Conservation (phyloP, 257 asterid species). For the Solanum verrucosum region DNA sequence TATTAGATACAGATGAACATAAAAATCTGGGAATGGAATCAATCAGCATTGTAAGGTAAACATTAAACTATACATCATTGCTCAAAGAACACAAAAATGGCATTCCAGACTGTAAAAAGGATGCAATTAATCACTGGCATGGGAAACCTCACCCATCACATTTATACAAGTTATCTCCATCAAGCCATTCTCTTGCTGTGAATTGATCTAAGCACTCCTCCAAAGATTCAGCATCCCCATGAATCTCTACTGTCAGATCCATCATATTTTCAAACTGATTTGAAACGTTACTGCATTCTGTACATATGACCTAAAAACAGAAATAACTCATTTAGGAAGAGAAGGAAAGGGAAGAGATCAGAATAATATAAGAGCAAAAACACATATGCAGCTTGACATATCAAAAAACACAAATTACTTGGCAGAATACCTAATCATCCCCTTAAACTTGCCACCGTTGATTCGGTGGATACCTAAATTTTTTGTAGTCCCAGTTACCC, state of each 20-base stretch:
- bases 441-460: not conserved
- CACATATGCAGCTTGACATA: not conserved
- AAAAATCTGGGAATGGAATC: not conserved
- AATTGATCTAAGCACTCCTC: conserved; percentile 97
- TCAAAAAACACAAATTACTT: not conserved
- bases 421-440: not conserved
- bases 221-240: conserved; percentile 90
- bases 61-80: not conserved
- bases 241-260: conserved; percentile 99
- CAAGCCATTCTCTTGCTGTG: conserved; percentile 86
- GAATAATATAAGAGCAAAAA: not conserved
- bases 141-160: conserved; percentile 68
- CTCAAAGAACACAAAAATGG: not conserved
- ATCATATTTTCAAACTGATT: conserved; percentile 91
- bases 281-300: conserved; percentile 79
- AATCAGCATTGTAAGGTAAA: not conserved
- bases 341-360: not conserved
- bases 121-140: not conserved
- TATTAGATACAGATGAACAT: not conserved
- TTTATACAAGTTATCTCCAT: conserved; percentile 97
- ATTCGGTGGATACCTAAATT: not conserved
- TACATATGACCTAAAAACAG: conserved; percentile 68
- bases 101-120: not conserved
- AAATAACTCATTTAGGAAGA: not conserved
- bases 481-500: not conserved